Evolutionary conservation across 2,329 filamentous ascomycete species (phyloP).

Genomic region (Paramyrothecium sp.): DNA sequence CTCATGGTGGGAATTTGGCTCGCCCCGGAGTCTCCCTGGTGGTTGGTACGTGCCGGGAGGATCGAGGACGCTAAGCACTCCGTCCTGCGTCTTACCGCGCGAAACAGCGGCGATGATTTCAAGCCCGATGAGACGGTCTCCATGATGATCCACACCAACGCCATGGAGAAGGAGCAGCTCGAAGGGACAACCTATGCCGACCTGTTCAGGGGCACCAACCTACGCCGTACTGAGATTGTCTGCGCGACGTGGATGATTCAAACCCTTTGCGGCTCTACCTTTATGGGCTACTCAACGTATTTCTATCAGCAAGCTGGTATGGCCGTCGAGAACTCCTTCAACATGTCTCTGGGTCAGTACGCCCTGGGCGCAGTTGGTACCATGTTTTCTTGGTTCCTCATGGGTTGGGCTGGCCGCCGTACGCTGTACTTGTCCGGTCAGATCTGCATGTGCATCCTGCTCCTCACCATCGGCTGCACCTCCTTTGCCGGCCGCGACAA

Average conservation of each 20-base stretch:
- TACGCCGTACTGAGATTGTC: constrained; percentile 44
- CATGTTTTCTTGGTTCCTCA: constrained; percentile 42
- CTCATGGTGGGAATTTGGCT: constrained; percentile 40
- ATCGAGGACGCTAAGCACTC: constrained; percentile 36
- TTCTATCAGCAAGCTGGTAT: constrained; percentile 45
- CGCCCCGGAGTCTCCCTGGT: constrained; percentile 51
- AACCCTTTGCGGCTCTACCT: constrained; percentile 35
- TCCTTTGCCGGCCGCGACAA: constrained; percentile 49
- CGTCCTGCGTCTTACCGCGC: constrained; percentile 35
- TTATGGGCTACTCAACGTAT: constrained; percentile 60
- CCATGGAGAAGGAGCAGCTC: constrained; percentile 39
- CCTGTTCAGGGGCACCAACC: constrained; percentile 45
- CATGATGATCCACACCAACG: constrained; percentile 51
- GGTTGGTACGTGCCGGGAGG: constrained; percentile 40
- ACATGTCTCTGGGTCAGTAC: constrained; percentile 39
- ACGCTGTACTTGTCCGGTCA: constrained; percentile 44
- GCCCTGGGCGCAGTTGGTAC: constrained; percentile 44
- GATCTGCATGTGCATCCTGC: constrained; percentile 44
- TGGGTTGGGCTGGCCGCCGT: constrained; percentile 41
- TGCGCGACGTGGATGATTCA: constrained; percentile 42
- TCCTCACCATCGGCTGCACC: constrained; percentile 48
- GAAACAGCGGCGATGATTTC: constrained; percentile 31
- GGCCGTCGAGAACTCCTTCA: constrained; percentile 33
- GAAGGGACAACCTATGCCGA: constrained; percentile 42
- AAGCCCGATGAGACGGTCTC: constrained; percentile 43